Evolutionary conservation across 2,329 filamentous ascomycete species (phyloP).

Genomic region (Fusarium tupiense): DNA sequence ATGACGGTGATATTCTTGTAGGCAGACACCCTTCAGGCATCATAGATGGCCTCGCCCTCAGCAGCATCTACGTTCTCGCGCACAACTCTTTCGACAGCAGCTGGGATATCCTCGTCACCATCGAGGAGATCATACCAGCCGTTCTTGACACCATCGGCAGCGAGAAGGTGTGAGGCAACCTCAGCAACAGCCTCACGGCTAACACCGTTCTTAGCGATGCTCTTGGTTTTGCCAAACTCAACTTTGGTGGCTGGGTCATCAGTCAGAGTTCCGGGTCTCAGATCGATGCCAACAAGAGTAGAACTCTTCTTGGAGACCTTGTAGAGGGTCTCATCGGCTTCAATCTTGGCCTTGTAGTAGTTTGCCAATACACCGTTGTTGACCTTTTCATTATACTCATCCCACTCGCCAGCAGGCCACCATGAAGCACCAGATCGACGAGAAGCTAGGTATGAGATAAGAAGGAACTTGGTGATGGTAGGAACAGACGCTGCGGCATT

Average conservation of each 20-base stretch:
- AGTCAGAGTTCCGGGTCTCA: constrained; percentile 63
- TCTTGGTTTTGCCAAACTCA: constrained; percentile 57
- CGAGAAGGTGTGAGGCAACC: constrained; percentile 65
- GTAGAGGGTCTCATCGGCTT: constrained; percentile 67
- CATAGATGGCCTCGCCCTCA: constrained; percentile 60
- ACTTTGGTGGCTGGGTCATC: constrained; percentile 60
- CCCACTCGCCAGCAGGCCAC: constrained; percentile 64
- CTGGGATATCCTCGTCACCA: constrained; percentile 59
- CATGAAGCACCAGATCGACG: constrained; percentile 63
- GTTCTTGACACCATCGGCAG: constrained; percentile 56
- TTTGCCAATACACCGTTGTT: constrained; percentile 55
- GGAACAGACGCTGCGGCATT: constrained; percentile 65
- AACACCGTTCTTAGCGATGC: constrained; percentile 48
- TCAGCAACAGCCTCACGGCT: constrained; percentile 69
- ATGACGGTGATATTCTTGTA: neutral
- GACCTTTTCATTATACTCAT: constrained; percentile 54
- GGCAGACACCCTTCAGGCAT: constrained; percentile 12
- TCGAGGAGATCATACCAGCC: constrained; percentile 66
- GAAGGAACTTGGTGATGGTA: constrained; percentile 68
- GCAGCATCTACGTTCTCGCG: constrained; percentile 60
- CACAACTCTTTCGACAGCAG: constrained; percentile 60
- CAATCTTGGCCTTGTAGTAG: constrained; percentile 70
- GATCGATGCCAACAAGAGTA: constrained; percentile 59
- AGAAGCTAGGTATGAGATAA: constrained; percentile 69
- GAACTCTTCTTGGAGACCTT: constrained; percentile 54